Percentiles rank a stretch among this genome's conserved stretches.
These are phyloP conservation scores for Candida qinlingensis DNA, from an alignment of 805 yeast genomes.

Conservation along the genomic window DNA sequence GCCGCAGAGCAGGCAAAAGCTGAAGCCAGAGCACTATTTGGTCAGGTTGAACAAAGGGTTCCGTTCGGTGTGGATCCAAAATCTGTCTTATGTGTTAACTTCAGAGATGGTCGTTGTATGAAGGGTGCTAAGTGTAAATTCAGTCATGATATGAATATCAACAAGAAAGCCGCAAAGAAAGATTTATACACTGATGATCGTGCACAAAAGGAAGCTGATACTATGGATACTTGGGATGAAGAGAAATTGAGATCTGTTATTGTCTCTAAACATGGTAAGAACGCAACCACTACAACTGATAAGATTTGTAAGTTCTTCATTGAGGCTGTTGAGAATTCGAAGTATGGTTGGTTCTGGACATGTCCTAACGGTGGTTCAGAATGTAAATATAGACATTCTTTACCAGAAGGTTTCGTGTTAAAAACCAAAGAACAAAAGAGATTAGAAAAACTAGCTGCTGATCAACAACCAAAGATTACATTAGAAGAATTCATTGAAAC, in stretches of 20 bases:
- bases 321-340: constrained; percentile 95
- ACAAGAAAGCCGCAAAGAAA: constrained; percentile 83
- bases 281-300: constrained; percentile 89
- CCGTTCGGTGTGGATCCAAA: constrained; percentile 98
- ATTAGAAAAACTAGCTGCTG: constrained; percentile 79
- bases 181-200: constrained; percentile 91
- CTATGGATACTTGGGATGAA: constrained; percentile 97
- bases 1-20: constrained; percentile 86
- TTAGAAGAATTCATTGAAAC: constrained; percentile 94
- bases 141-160: constrained; percentile 81
- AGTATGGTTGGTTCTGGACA: constrained; percentile 98
- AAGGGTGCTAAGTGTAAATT: constrained; percentile 84
- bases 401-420: constrained; percentile 94
- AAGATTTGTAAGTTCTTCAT: constrained; percentile 90
- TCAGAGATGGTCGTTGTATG: constrained; percentile 81
- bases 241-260: constrained; percentile 86
- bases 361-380: constrained; percentile 93
- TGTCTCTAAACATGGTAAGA: constrained; percentile 80
- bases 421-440: constrained; percentile 96
- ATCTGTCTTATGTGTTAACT: constrained; percentile 82
- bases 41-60: constrained; percentile 72
- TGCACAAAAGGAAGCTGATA: constrained; percentile 62
- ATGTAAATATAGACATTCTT: constrained; percentile 91
- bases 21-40: constrained; percentile 78
- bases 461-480: constrained; percentile 82